Conservation (phyloP, 75 land plant species). For the Selaginella moellendorffii region DNA sequence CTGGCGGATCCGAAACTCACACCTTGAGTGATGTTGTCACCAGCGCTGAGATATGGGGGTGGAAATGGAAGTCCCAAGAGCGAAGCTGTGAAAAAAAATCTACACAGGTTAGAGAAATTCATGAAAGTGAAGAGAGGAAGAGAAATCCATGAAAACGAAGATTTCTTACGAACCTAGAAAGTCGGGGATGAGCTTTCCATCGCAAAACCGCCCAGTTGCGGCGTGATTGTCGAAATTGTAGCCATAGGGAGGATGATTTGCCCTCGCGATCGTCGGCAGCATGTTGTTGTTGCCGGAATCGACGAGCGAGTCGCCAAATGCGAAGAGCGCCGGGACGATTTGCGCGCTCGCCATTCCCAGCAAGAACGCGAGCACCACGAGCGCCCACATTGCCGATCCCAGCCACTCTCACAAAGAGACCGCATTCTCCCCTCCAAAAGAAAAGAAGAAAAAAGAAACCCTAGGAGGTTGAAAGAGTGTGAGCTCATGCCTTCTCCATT, state of each 20-base stretch:
- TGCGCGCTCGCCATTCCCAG: background rate
- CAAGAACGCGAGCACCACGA: too few species aligned
- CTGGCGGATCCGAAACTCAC: slow-evolving; percentile 8
- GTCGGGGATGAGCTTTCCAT: slow-evolving; percentile 3
- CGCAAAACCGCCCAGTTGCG: slow-evolving; percentile 1
- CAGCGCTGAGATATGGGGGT: background rate
- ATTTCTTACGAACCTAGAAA: background rate
- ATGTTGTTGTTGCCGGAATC: background rate
- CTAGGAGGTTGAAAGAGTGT: background rate
- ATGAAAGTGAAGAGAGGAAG: background rate
- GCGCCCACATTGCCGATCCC: too few species aligned
- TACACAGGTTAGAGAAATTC: slow-evolving; percentile 13
- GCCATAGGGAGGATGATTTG: slow-evolving; percentile 5
- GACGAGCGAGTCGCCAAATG: slow-evolving; percentile 1
- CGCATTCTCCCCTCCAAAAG: too few species aligned
- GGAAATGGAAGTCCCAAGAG: background rate
- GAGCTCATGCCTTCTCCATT: too few species aligned
- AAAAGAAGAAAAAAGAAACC: too few species aligned
- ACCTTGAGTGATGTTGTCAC: background rate
- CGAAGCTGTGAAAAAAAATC: slow-evolving; percentile 40
- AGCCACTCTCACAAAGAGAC: too few species aligned
- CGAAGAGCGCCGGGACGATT: background rate
- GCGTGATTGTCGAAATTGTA: background rate
- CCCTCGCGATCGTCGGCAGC: background rate
- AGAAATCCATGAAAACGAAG: background rate